Percentiles rank a stretch among this genome's conserved stretches.
phyloP scores from a whole-genome alignment of 257 asterid genomes.

The Plantago major region DNA sequence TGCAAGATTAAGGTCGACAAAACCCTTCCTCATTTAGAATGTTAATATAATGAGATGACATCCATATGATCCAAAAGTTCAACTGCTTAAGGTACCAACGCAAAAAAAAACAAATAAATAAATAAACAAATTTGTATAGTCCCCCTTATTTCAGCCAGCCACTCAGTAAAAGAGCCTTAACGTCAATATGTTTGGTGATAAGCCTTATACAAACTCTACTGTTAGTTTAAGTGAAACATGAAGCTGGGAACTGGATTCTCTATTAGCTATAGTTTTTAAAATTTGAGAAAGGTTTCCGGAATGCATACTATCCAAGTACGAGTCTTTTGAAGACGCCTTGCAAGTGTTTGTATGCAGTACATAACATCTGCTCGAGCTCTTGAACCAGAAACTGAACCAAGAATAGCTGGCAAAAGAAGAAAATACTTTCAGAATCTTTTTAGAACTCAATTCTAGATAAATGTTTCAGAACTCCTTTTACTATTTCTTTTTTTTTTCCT shows the following conservation, averaged over 20 bases:
- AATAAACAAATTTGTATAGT: neutral
- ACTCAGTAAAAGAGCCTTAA: slow-evolving; percentile 1
- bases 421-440: slow-evolving; percentile 3
- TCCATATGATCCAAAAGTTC: too few species aligned
- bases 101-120: neutral
- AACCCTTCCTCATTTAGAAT: too few species aligned
- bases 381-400: slow-evolving; percentile 57
- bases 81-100: too few species aligned
- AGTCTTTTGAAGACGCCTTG: slow-evolving; percentile 68
- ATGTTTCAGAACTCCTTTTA: slow-evolving; percentile 11
- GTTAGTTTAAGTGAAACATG: neutral
- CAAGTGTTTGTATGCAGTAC: slow-evolving; percentile 64
- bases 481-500: neutral
- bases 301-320: slow-evolving; percentile 67
- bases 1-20: too few species aligned
- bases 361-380: slow-evolving; percentile 78
- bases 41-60: too few species aligned
- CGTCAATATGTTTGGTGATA: slow-evolving; percentile 1
- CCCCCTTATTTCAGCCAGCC: neutral
- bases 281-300: slow-evolving; percentile 13
- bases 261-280: neutral
- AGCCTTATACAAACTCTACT: neutral
- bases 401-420: slow-evolving; percentile 43
- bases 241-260: neutral
- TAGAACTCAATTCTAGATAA: slow-evolving; percentile 6